These are phyloP conservation scores for Rhododendron williamsianum DNA, from an alignment of 148 eudicot species.

Conservation along the genomic window DNA sequence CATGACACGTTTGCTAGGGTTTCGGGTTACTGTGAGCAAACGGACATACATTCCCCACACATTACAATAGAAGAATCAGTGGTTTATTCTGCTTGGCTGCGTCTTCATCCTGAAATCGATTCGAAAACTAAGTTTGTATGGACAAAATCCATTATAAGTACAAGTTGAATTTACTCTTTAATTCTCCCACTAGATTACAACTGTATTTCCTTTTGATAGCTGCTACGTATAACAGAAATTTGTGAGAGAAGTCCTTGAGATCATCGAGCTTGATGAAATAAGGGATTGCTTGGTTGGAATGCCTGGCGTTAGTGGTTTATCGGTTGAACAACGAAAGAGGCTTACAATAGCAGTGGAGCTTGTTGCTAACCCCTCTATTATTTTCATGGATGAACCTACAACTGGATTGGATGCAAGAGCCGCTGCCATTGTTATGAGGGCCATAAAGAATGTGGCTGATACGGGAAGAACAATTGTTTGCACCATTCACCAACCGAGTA, in stretches of 20 bases:
- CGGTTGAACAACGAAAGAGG: slow-evolving; percentile 81
- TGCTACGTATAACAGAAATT: slow-evolving; percentile 39
- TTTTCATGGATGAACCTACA: slow-evolving; percentile 92
- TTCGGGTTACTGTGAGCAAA: slow-evolving; percentile 93
- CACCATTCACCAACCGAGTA: slow-evolving; percentile 89
- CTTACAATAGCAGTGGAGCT: slow-evolving; percentile 87
- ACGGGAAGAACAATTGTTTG: slow-evolving; percentile 85
- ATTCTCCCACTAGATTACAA: not conserved
- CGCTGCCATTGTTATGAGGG: slow-evolving; percentile 87
- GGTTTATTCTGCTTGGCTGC: slow-evolving; percentile 89
- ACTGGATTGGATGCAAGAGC: slow-evolving; percentile 89
- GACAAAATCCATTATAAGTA: not conserved
- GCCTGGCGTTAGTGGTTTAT: slow-evolving; percentile 66
- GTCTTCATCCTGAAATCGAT: slow-evolving; percentile 62
- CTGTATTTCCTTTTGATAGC: not conserved
- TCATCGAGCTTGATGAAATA: slow-evolving; percentile 60
- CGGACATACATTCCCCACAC: slow-evolving; percentile 85
- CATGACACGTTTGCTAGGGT: slow-evolving; percentile 80
- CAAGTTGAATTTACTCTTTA: not conserved
- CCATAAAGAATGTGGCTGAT: slow-evolving; percentile 59
- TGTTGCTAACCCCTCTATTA: slow-evolving; percentile 83
- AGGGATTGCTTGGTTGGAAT: slow-evolving; percentile 66
- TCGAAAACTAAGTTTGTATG: slow-evolving; percentile 61
- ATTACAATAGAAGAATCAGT: slow-evolving; percentile 82
- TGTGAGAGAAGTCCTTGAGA: slow-evolving; percentile 67